Base-by-base conservation (phyloP, 257 asterid species). In the Plantago major region DNA sequence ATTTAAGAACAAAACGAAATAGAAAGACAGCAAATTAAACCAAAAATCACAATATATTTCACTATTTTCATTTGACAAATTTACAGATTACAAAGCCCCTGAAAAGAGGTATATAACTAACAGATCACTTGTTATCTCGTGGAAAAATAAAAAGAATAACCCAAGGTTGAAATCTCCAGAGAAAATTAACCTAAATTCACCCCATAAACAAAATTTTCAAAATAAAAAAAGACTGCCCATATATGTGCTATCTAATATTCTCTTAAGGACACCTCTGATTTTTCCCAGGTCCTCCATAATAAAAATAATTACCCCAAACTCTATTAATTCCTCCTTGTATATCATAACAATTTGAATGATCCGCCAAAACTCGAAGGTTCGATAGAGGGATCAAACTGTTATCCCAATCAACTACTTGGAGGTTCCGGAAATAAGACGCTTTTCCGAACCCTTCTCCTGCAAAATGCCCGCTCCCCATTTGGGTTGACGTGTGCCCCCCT, bases 381-480 rank as follows among this genome's bases (percentile, higher is more conserved):
- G 87, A 73, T 19, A 73, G 58, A 42, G 87, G 84, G 65, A 78
- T 22, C 28, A 81, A 73, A 40, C 66, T 81, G 40, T 81, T 81
- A 63, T 78, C 84, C 82, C 79, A 77, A 68, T 81, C 87, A 5
- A 81, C 87, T 7, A 68, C 51, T 60, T 81, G 74, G 3, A 81
- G 77, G 17, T 81, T 81, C 51, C 87, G 60, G 37, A 81, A 81
- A 75, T 81, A 81, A 51, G 87, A 73, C 14, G 87, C 87, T 58
- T 78, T 81, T 33, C 79, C 82, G 14, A 81, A 81, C 64, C 87
- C 87, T 71, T 81, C 87, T 42, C 75, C 80, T 38, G 84, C 80
- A 67, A 81, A 81, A 78, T 81, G 84, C 0, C 87, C 87, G 52
- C 87, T 81, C n/a, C 87, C 87, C 87, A 81, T 81, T 70, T 81